phyloP scores from a whole-genome alignment of 2,329 filamentous ascomycete genomes.

The Fusarium xyrophilum region DNA sequence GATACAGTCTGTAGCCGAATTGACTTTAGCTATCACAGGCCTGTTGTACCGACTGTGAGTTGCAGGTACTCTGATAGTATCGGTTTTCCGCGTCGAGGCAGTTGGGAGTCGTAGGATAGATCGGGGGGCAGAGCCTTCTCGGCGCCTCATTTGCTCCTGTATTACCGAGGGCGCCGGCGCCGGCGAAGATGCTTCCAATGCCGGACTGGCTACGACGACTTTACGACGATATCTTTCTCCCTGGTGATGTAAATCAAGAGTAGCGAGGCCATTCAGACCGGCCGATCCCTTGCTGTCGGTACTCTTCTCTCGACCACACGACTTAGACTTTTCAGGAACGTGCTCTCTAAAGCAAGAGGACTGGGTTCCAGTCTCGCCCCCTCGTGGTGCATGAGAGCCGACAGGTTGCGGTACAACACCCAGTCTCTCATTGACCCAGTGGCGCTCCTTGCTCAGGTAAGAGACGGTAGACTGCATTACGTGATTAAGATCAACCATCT shows the following conservation, averaged over 20 bases:
- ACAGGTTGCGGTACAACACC: background rate
- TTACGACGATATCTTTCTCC: constrained; percentile 35
- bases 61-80: background rate
- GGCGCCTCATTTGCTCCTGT: constrained; percentile 48
- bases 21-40: constrained; percentile 23
- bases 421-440: constrained; percentile 43
- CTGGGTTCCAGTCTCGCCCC: background rate
- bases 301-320: background rate
- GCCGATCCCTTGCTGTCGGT: background rate
- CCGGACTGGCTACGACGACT: constrained; percentile 47
- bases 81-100: constrained; percentile 14
- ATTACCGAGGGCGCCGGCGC: constrained; percentile 44
- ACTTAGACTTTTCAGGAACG: background rate
- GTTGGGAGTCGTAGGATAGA: constrained; percentile 47
- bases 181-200: constrained; percentile 27
- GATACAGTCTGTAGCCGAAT: background rate
- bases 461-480: constrained; percentile 41
- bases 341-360: background rate
- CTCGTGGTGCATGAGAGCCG: background rate
- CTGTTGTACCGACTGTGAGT: constrained; percentile 39
- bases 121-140: constrained; percentile 41
- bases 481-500: constrained; percentile 40
- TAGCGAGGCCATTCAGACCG: background rate
- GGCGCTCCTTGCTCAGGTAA: constrained; percentile 41
- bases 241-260: background rate